Evolutionary conservation across 352 stramenopile genomes (phyloP), one percentile per base, ranked within the genome.

Genomic region (Globisporangium orthogonon): DNA sequence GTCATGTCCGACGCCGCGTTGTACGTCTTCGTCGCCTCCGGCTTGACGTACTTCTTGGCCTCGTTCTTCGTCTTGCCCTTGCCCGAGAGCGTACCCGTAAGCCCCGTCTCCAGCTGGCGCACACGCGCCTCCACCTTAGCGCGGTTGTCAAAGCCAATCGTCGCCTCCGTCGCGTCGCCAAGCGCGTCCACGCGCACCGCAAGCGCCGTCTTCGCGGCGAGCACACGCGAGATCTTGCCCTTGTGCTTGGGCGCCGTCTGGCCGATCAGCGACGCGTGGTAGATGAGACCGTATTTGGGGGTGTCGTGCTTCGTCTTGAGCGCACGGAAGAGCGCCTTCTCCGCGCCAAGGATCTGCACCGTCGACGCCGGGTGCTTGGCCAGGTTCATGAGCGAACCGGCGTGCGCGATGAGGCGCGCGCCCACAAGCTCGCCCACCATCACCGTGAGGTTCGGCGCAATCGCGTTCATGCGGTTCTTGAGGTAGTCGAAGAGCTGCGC

Each of bases 271-370:
- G 94, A 99, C 5, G 97, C 97, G 78, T 99, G 98, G 76, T 99
- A 99, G 70, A 99, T 99, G n/a, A 99, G 85, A 78, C 98, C 98
- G 76, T 99, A 99, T 78, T 99, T 99, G 9, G 97, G 97, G 11
- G 97, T 99, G 72, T 99, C 96, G 70, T 99, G 94, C 77, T 99
- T 99, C 10, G 97, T 99, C 83, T 99, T 99, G 2, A 99, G 83
- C 9, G 98, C 98, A 63, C 98, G 93, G 86, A 99, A 99, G 3
- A 99, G 87, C 17, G 97, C 98, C 84, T 99, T 99, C 76, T 99
- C 97, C 11, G 97, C 97, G 65, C 98, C 98, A 33, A 99, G 86
- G 69, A 99, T 99, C 70, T 97, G 89, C 46, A 99, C 96, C 1
- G 97, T 99, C 11, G 94, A 98, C 30, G 97, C 97, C 45, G 98